Evolutionary conservation across 129 eudicot species (phyloP), one percentile per base, ranked within the genome.

Genomic region (Flaveria brownii): DNA sequence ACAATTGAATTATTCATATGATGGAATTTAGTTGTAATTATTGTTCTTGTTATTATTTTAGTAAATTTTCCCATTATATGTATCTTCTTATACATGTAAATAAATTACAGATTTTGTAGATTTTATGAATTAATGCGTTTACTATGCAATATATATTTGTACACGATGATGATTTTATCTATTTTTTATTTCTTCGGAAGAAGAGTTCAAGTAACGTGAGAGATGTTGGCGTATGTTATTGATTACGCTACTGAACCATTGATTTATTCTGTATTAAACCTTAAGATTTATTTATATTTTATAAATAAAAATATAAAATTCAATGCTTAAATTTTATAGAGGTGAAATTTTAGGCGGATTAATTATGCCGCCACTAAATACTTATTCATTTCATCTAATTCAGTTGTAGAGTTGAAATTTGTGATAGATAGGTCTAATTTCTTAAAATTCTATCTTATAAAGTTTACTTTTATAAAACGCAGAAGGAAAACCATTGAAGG

Each of bases 1-100:
- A 64, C 82, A 59, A 66, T 82, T 55, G 79, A 85, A 46, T 73
- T 73, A 20, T 81, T 68, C 61, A 59, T 86, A 41, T 77, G 81
- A 87, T 42, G 73, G 4, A 15, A 15, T 23, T 62, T 18, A 26
- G 42, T 25, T 71, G 39, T 65, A 62, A 14, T 28, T 33, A 9
- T 65, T 13, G 7, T 8, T 52, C 42, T 65, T 50, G 56, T 60
- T 47, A 11, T 18, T 61, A 3, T 4, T 5, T 70, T 16, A 70
- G 16, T 36, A 54, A 28, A 28, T 28, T 49, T 70, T 76, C 26
- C 14, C 42, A 28, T 56, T 13, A 51, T 10, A 9, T 28, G 54
- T 14, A 13, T 69, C 20, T 13, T 15, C 25, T 49, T 46, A 70
- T 69, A 22, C 20, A 13, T 69, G 52, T 22, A 43, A 17, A 45